Evolutionary conservation across 164 flowering plant genomes (phyloP).

Genomic region (Paratinospora sagittata): DNA sequence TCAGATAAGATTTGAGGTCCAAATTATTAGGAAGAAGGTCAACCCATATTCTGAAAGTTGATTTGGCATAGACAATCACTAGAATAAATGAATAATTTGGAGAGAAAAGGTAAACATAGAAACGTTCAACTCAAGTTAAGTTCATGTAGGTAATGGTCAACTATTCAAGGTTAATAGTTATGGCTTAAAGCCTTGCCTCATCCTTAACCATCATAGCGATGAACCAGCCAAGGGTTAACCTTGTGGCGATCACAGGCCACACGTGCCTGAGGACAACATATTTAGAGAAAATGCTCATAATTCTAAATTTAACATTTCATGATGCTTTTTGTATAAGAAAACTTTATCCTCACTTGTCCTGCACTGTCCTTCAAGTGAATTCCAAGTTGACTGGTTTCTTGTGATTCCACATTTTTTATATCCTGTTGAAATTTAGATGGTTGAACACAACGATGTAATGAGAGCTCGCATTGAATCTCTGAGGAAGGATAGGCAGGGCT

Average conservation of each 20-base stretch:
- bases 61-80: too few species aligned
- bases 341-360: too few species aligned
- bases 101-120: background rate
- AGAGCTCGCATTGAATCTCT: slow-evolving; percentile 37
- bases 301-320: too few species aligned
- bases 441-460: slow-evolving; percentile 29
- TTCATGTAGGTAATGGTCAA: background rate
- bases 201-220: background rate
- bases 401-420: background rate
- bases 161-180: too few species aligned
- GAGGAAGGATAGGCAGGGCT: slow-evolving; percentile 29
- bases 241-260: background rate
- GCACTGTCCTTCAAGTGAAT: background rate
- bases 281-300: background rate
- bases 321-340: too few species aligned
- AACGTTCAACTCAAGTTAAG: background rate
- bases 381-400: background rate
- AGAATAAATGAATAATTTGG: background rate
- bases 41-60: background rate
- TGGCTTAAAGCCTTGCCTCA: too few species aligned
- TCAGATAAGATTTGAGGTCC: background rate
- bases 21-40: background rate
- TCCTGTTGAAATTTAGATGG: slow-evolving; percentile 29
- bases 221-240: background rate
- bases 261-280: too few species aligned